phyloP scores from a whole-genome alignment of 2,329 filamentous ascomycete genomes.

The Apiospora aurea region DNA sequence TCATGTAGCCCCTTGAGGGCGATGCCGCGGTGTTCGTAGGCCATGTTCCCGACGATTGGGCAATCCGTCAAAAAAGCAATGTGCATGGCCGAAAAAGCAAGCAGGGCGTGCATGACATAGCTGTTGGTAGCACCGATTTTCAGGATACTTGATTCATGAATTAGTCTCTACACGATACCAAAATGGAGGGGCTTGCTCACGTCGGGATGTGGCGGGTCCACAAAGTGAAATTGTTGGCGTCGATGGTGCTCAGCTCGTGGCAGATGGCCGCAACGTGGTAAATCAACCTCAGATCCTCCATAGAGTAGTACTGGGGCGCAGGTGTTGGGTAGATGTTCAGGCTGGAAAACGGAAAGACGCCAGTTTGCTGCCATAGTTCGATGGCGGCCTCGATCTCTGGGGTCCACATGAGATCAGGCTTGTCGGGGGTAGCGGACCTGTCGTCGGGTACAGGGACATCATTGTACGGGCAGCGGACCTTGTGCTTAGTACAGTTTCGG shows the following conservation, averaged over 20 bases:
- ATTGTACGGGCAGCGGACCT: constrained; percentile 98
- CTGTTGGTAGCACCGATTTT: constrained; percentile 80
- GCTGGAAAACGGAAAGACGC: constrained; percentile 84
- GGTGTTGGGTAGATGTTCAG: constrained; percentile 79
- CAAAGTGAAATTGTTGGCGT: constrained; percentile 84
- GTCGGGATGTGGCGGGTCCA: constrained; percentile 94
- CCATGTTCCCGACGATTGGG: constrained; percentile 83
- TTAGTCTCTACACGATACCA: neutral
- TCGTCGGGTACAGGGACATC: constrained; percentile 76
- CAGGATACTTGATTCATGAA: constrained; percentile 66
- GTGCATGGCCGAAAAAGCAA: constrained; percentile 94
- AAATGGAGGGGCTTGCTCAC: constrained; percentile 62
- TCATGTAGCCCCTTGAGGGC: constrained; percentile 89
- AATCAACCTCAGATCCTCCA: constrained; percentile 85
- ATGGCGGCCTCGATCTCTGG: constrained; percentile 84
- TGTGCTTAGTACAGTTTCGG: constrained; percentile 98
- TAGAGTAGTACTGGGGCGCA: constrained; percentile 74
- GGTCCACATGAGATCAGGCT: constrained; percentile 81
- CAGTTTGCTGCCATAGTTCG: constrained; percentile 82
- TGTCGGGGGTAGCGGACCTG: constrained; percentile 66
- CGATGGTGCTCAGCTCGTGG: constrained; percentile 77
- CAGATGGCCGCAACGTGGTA: constrained; percentile 90
- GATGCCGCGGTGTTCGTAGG: constrained; percentile 85
- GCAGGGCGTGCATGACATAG: constrained; percentile 93
- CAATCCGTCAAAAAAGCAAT: constrained; percentile 90